These are phyloP conservation scores for Guyanaporus albipodus DNA, from an alignment of 768 basidiomycete genomes.

Conservation along the genomic window DNA sequence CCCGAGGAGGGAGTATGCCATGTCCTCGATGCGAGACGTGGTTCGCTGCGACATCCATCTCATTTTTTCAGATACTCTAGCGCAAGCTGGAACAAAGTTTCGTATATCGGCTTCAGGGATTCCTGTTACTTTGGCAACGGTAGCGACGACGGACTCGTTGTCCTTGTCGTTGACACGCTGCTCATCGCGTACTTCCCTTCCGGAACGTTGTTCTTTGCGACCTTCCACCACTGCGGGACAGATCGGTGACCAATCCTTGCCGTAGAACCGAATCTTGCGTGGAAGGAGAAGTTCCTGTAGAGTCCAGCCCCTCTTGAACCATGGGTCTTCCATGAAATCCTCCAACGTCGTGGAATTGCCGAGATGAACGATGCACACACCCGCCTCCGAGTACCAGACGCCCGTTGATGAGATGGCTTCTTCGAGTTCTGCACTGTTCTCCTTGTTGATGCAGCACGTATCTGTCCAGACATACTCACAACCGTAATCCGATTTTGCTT, in stretches of 20 bases:
- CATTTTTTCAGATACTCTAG: conserved; percentile 23
- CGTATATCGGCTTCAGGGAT: conserved; percentile 22
- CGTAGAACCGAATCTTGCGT: conserved; percentile 24
- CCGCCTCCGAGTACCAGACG: conserved; percentile 23
- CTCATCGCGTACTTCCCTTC: conserved; percentile 9
- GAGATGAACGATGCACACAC: conserved; percentile 24
- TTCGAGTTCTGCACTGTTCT: conserved; percentile 25
- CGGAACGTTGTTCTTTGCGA: conserved; percentile 13
- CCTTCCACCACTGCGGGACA: conserved; percentile 11
- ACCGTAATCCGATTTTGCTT: conserved; percentile 21
- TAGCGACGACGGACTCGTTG: conserved; percentile 13
- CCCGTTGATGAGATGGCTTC: conserved; percentile 24
- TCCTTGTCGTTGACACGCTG: conserved; percentile 23
- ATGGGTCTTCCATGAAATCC: conserved; percentile 22
- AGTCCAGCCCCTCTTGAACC: conserved; percentile 25
- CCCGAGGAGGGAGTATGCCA: conserved; percentile 23
- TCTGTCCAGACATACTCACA: conserved; percentile 29
- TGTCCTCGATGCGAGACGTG: conserved; percentile 22
- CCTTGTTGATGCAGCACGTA: conserved; percentile 28
- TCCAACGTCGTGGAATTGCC: conserved; percentile 17
- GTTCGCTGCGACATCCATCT: conserved; percentile 21
- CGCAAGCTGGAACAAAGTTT: conserved; percentile 17
- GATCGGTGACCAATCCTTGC: conserved; percentile 22
- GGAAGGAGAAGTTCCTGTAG: conserved; percentile 23
- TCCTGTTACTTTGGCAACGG: conserved; percentile 17